Evolutionary conservation across 192 early-diverging fungal species (phyloP), one percentile per base, ranked within the genome.

Genomic region (Polychytrium aggregatum): DNA sequence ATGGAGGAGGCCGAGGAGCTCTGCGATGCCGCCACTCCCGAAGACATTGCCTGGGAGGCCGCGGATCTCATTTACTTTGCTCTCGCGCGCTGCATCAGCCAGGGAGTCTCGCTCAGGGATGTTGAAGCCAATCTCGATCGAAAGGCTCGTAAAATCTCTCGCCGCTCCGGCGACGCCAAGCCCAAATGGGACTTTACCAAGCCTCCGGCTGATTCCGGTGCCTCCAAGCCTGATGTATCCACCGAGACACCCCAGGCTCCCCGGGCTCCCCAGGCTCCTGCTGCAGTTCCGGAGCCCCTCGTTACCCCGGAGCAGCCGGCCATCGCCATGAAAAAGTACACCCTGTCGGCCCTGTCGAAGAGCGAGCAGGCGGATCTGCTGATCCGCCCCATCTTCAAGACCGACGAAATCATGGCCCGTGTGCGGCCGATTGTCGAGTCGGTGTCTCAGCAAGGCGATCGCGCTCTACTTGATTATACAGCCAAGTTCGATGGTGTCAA

Each of bases 1-100:
- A 75, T 90, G 66, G 95, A 98, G 60, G 92, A 97, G 65, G 95
- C 95, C 1, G 73, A 83, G 9, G 95, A 96, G 63, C 58, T 98
- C 26, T 89, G 86, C 43, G 79, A 87, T 20, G 90, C 95, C 35
- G 70, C 55, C 1, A 64, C 53, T 0, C 63, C 70, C 33, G 80
- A 82, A 13, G 86, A 97, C 6, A 81, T 96, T 62, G 89, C 92
- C 2, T 92, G 84, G 74, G 92, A 98, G 65, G 83, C 90, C 7
- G 93, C 95, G 14, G 95, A 98, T 60, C 57, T 97, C 46, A 75
- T 98, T 47, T 98, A 95, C 70, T 98, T 98, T 72, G 81, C 89
- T 5, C 64, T 98, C 52, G 79, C 77, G 45, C 91, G 88, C 55
- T 91, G 88, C 63, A 76, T 85, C 0, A 75, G 81, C 37, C 68